Conservation (phyloP, 1,139 yeast species). For the Scheffersomyces segobiensis region DNA sequence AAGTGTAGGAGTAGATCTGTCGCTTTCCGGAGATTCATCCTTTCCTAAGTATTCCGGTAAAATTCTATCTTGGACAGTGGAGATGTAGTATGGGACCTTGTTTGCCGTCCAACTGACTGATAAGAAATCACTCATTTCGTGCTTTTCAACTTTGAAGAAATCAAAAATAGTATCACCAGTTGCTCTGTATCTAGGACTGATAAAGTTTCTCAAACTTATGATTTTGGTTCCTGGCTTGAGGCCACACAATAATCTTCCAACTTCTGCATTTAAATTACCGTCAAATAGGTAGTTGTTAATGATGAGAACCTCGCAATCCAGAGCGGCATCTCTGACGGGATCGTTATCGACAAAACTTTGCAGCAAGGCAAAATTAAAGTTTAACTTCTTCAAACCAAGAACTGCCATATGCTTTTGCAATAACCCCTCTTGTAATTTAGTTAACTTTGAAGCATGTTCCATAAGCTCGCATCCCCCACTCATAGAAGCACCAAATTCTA, state of each 20-base stretch:
- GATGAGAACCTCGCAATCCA: constrained; percentile 68
- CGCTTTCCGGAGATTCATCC: constrained; percentile 3
- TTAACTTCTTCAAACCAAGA: constrained; percentile 63
- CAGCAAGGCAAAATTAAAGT: constrained; percentile 57
- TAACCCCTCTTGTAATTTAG: constrained; percentile 59
- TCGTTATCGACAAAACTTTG: constrained; percentile 74
- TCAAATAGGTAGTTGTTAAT: constrained; percentile 86
- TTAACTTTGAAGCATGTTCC: constrained; percentile 75
- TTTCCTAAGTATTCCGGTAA: constrained; percentile 13
- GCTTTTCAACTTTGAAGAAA: constrained; percentile 62
- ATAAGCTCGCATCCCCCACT: constrained; percentile 92
- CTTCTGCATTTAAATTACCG: constrained; percentile 64
- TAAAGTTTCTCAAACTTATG: constrained; percentile 75
- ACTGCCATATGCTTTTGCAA: constrained; percentile 56
- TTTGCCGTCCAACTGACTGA: constrained; percentile 90
- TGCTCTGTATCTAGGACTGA: constrained; percentile 56
- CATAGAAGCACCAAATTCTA: constrained; percentile 73
- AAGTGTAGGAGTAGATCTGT: background rate
- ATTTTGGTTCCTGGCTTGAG: constrained; percentile 75
- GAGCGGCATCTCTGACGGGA: constrained; percentile 52
- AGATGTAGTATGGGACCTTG: constrained; percentile 77
- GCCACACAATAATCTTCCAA: constrained; percentile 63
- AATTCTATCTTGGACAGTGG: constrained; percentile 57
- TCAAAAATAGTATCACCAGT: constrained; percentile 62
- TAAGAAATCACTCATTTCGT: constrained; percentile 61